Percentiles rank a stretch among this genome's conserved stretches.
Evolutionary conservation across 148 eudicot genomes (phyloP).

Genomic region (Limonium bicolor): DNA sequence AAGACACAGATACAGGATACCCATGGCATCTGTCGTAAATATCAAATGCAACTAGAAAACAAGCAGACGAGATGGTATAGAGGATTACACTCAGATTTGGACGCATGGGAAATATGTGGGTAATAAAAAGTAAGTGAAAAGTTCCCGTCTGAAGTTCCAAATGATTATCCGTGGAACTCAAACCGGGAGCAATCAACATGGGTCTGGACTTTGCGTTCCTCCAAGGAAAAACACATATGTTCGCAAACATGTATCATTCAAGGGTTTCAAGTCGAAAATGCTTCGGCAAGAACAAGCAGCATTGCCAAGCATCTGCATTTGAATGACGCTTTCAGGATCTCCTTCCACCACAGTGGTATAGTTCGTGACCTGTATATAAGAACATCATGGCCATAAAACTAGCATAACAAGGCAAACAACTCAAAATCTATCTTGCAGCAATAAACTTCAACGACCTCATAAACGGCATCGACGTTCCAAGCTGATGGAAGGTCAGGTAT

Average conservation of each 20-base stretch:
- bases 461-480: slow-evolving; percentile 36
- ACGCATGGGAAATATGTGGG: slow-evolving; percentile 59
- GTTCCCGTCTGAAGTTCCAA: slow-evolving; percentile 41
- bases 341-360: slow-evolving; percentile 65
- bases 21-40: too few relatives aligned
- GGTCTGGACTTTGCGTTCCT: slow-evolving; percentile 18
- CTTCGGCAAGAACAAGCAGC: slow-evolving; percentile 46
- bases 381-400: background rate
- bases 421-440: background rate
- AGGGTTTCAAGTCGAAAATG: slow-evolving; percentile 23
- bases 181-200: slow-evolving; percentile 9
- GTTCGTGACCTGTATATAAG: slow-evolving; percentile 35
- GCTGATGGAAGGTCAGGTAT: slow-evolving; percentile 49
- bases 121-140: slow-evolving; percentile 49
- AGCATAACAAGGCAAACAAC: background rate
- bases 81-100: slow-evolving; percentile 56
- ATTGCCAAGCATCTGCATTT: slow-evolving; percentile 14
- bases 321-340: slow-evolving; percentile 17
- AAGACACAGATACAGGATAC: too few relatives aligned
- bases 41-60: background rate
- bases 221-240: slow-evolving; percentile 33
- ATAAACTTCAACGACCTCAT: slow-evolving; percentile 35
- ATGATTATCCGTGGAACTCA: slow-evolving; percentile 10
- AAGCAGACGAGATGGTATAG: background rate
- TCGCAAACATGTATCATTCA: slow-evolving; percentile 15